These are phyloP conservation scores for Eutrema yunnanense DNA, from an alignment of 345 rosid species.

Conservation along the genomic window DNA sequence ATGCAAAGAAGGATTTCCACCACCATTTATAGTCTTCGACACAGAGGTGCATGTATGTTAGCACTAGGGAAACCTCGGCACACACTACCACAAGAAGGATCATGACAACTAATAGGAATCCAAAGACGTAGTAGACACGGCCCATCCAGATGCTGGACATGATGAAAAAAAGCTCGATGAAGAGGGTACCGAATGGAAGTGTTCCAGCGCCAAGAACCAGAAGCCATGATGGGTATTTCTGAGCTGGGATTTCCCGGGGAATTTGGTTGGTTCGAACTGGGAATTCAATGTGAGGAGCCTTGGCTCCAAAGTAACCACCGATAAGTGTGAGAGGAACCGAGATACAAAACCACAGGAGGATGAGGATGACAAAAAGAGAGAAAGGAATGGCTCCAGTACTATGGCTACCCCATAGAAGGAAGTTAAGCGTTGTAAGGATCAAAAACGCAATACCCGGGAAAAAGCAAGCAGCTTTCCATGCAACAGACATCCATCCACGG, in stretches of 20 bases:
- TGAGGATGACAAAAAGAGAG: constrained; percentile 44
- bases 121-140: constrained; percentile 64
- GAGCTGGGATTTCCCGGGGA: constrained; percentile 71
- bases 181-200: constrained; percentile 68
- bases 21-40: constrained; percentile 79
- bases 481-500: constrained; percentile 60
- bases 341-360: constrained; percentile 52
- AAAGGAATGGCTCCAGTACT: constrained; percentile 76
- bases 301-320: constrained; percentile 65
- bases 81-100: constrained; percentile 67
- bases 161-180: constrained; percentile 78
- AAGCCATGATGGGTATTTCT: constrained; percentile 73
- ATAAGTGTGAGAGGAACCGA: constrained; percentile 62
- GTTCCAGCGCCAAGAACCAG: constrained; percentile 74
- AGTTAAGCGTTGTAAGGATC: constrained; percentile 50
- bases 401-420: constrained; percentile 61
- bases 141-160: constrained; percentile 81
- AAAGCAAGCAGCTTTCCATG: constrained; percentile 72
- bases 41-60: constrained; percentile 73
- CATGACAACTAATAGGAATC: constrained; percentile 54
- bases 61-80: constrained; percentile 63
- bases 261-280: constrained; percentile 75
- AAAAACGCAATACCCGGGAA: constrained; percentile 71
- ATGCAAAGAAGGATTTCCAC: constrained; percentile 79
- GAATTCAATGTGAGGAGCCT: constrained; percentile 59